Evolutionary conservation across 129 eudicot species (phyloP).

Genomic region (Flaveria sonorensis): DNA sequence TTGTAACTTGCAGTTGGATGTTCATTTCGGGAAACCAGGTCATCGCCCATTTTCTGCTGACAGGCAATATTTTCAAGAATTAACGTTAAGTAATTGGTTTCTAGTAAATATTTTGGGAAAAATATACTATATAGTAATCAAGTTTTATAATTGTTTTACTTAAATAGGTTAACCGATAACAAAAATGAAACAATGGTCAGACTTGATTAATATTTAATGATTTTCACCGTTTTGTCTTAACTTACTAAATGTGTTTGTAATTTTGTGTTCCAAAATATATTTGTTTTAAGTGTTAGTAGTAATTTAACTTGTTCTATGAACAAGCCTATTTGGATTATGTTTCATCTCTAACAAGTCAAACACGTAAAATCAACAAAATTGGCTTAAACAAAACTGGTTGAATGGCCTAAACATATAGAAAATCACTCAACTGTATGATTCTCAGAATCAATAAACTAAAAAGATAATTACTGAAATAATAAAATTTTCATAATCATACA

Average conservation of each 20-base stretch:
- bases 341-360: neutral
- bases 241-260: neutral
- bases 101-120: neutral
- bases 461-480: neutral
- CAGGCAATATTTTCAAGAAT: constrained; percentile 15
- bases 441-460: neutral
- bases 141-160: neutral
- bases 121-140: neutral
- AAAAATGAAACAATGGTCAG: neutral
- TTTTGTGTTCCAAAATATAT: neutral
- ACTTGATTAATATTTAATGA: neutral
- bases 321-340: neutral
- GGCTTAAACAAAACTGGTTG: neutral
- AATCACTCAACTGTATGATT: neutral
- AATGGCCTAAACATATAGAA: neutral
- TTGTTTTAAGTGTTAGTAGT: neutral
- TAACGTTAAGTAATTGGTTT: neutral
- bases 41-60: constrained; percentile 70
- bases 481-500: neutral
- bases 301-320: neutral
- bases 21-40: constrained; percentile 41
- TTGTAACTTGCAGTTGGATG: constrained; percentile 33
- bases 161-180: neutral
- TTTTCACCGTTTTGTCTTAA: neutral
- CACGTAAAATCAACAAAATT: neutral